These are phyloP conservation scores for Atalantia buxifolia DNA, from an alignment of 345 rosid genomes.

Conservation along the genomic window DNA sequence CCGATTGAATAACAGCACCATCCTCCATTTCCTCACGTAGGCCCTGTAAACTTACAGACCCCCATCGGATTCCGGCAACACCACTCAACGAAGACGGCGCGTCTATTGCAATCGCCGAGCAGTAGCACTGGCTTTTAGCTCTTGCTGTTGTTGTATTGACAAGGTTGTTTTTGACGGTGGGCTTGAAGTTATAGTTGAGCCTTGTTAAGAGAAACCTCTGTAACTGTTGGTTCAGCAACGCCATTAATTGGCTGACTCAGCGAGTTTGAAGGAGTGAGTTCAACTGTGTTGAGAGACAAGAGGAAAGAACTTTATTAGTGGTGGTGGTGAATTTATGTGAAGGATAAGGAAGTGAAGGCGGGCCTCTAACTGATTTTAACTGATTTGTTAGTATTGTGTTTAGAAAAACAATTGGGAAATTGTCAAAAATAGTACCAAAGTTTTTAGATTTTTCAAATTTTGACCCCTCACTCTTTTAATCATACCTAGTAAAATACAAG, in stretches of 20 bases:
- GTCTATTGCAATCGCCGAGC: conserved; percentile 85
- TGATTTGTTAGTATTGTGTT: no score
- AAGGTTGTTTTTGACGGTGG: conserved; percentile 17
- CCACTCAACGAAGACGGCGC: conserved; percentile 63
- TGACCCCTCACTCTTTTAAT: no score
- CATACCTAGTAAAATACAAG: no score
- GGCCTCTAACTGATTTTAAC: conserved; percentile 42
- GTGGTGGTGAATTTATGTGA: conserved; percentile 3
- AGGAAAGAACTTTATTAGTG: neutral
- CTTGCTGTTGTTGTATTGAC: conserved; percentile 8
- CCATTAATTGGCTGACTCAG: conserved; percentile 49
- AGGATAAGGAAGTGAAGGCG: conserved; percentile 35
- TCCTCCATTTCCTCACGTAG: conserved; percentile 92
- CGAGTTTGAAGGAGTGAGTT: conserved; percentile 28
- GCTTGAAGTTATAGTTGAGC: conserved; percentile 26
- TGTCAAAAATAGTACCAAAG: no score
- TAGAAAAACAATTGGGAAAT: no score
- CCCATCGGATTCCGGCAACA: conserved; percentile 67
- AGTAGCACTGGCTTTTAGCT: conserved; percentile 36
- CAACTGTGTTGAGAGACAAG: conserved; percentile 11
- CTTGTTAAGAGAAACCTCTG: conserved; percentile 49
- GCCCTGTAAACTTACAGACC: conserved; percentile 75
- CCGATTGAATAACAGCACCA: conserved; percentile 58
- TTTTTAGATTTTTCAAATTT: no score
- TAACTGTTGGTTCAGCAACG: conserved; percentile 53